phyloP scores from a whole-genome alignment of 2,329 filamentous ascomycete species.

The Salinomyces thailandicus region DNA sequence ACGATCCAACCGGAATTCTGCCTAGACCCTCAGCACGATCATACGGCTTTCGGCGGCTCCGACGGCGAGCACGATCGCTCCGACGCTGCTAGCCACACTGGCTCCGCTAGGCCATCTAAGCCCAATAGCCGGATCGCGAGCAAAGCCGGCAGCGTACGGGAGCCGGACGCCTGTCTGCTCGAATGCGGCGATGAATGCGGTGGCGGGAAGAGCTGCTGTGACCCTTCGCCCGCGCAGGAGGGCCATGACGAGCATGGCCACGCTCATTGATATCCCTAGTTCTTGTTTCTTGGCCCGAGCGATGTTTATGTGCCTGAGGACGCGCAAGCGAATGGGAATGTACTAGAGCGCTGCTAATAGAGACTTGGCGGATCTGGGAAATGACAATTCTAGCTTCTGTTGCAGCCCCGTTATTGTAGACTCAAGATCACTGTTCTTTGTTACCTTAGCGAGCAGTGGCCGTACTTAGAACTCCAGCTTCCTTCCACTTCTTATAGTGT shows the following conservation, averaged over 20 bases:
- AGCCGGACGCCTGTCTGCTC: slow-evolving; percentile 30
- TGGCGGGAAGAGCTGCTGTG: slow-evolving; percentile 32
- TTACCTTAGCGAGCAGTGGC: too few relatives aligned
- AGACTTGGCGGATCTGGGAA: too few relatives aligned
- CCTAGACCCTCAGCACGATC: slow-evolving; percentile 35
- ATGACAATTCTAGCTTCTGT: background rate
- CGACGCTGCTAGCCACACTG: slow-evolving; percentile 8
- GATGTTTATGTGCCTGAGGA: too few relatives aligned
- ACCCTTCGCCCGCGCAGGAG: slow-evolving; percentile 16
- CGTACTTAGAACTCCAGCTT: too few relatives aligned
- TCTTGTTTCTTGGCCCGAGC: too few relatives aligned
- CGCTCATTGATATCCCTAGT: slow-evolving; percentile 4
- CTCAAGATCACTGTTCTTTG: background rate
- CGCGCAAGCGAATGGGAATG: too few relatives aligned
- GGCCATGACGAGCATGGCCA: slow-evolving; percentile 28
- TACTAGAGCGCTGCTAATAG: too few relatives aligned
- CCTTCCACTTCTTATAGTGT: background rate
- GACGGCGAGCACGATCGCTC: background rate
- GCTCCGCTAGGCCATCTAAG: slow-evolving; percentile 23
- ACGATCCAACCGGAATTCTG: slow-evolving; percentile 90
- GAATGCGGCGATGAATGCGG: slow-evolving; percentile 36
- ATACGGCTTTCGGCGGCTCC: slow-evolving; percentile 20
- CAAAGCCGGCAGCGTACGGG: slow-evolving; percentile 21
- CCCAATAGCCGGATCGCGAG: slow-evolving; percentile 27
- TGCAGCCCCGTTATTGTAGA: background rate